Base-by-base conservation (phyloP, 129 eudicot genomes). In the Flaveria linearis region DNA sequence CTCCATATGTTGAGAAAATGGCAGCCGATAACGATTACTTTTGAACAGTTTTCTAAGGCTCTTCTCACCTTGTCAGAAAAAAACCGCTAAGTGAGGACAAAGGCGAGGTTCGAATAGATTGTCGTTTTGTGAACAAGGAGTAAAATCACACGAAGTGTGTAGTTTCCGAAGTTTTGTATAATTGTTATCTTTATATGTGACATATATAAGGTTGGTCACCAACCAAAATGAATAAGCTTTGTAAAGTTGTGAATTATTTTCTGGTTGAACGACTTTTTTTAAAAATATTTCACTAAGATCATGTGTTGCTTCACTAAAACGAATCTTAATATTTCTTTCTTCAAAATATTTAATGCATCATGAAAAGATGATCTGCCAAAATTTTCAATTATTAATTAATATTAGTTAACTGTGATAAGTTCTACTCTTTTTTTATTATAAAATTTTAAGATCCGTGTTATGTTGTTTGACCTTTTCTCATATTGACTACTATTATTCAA, bases 21-120 rank as follows among this genome's bases (percentile, higher is more conserved):
- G 96, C 98, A 14, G 82, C 81, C 16, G 85, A 90, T 74, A 90
- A 92, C 39, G 77, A 36, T 23, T 92, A 90, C 71, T 92, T 92
- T 49, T 94, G 77, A 88, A 7, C 94, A 88, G 10, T 90, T 92
- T 50, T 18, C 92, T 4, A 84, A 86, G 65, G 98, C 96, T 16
- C 57, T 92, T 30, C 68, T 88, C 36, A 71, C 71, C 18, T 83
- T 92, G 42, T 92, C 98, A 0, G 98, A 92, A 80, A 92, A 92
- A 78, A 92, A 92, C 81, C 98, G 18, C 53, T 90, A 20, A 53
- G 77, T 13, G 87, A 74, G 9, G 86, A 81, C 16, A 76, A 90
- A 18, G 98, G 98, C 0, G 98, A 92, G 81, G 78, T 92, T 7
- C 85, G 98, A 80, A 90, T 42, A 70, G 96, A 90, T 33, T 92